A percentile compares a stretch with the other conserved stretches of the same genome.
Conservation (phyloP, 176 grass and related monocot species). For the Lolium rigidum region DNA sequence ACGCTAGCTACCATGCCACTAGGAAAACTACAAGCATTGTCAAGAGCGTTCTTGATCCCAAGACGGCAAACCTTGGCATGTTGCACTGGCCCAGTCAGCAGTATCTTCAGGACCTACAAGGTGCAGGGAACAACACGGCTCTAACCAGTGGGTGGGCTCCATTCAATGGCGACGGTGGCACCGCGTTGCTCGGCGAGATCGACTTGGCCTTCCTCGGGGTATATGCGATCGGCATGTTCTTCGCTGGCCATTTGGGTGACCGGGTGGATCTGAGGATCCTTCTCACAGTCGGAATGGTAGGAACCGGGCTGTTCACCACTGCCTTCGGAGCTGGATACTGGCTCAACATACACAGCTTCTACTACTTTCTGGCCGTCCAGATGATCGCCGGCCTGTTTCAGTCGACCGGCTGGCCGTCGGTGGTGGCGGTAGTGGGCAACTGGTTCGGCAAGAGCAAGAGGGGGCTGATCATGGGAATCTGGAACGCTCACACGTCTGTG, state of each 20-base stretch:
- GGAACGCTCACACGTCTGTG: conserved; percentile 79
- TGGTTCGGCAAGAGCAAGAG: conserved; percentile 95
- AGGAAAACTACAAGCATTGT: conserved; percentile 87
- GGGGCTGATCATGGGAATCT: conserved; percentile 83
- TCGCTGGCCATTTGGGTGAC: conserved; percentile 83
- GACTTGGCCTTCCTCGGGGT: conserved; percentile 75
- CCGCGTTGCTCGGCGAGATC: conserved; percentile 70
- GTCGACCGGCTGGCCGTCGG: conserved; percentile 77
- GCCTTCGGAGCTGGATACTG: conserved; percentile 77
- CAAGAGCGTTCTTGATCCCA: conserved; percentile 88
- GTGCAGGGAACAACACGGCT: neutral
- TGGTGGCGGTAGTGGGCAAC: conserved; percentile 77
- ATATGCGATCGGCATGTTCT: conserved; percentile 91
- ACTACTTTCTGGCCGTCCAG: conserved; percentile 74
- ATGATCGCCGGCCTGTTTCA: conserved; percentile 81
- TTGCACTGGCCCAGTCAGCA: conserved; percentile 66
- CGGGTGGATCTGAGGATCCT: conserved; percentile 72
- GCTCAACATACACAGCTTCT: conserved; percentile 79
- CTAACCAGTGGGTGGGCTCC: conserved; percentile 68
- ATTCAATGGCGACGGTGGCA: conserved; percentile 63
- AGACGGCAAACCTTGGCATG: conserved; percentile 50
- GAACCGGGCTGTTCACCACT: conserved; percentile 71
- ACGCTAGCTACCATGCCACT: conserved; percentile 84
- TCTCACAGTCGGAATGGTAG: conserved; percentile 72
- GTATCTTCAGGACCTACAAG: conserved; percentile 49